A percentile compares a stretch with the other conserved stretches of the same genome.
phyloP scores from a whole-genome alignment of 2,329 filamentous ascomycete genomes.

The Leptographium flavum region DNA sequence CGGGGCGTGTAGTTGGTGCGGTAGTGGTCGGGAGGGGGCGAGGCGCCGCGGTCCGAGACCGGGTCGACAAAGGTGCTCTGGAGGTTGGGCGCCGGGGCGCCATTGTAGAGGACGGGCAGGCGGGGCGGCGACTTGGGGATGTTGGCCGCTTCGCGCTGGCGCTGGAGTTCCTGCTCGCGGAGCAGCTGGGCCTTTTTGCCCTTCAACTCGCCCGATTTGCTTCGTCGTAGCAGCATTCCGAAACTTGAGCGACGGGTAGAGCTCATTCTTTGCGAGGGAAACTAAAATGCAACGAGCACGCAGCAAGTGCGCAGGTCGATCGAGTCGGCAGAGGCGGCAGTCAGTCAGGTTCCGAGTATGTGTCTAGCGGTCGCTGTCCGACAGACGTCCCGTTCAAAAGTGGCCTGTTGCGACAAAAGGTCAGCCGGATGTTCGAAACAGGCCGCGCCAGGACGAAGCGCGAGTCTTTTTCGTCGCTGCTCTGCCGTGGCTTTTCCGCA shows the following conservation, averaged over 20 bases:
- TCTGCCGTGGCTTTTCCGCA: too few species aligned
- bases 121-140: conserved; percentile 33
- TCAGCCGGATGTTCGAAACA: neutral
- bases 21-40: conserved; percentile 6
- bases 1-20: conserved; percentile 20
- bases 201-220: conserved; percentile 52
- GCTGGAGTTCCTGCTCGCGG: conserved; percentile 35
- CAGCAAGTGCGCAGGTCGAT: conserved; percentile 1
- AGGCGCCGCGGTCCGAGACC: conserved; percentile 15
- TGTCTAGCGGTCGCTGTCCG: too few species aligned
- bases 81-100: conserved; percentile 29
- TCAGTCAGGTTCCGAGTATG: too few species aligned
- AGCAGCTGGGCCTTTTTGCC: conserved; percentile 46
- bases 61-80: conserved; percentile 39
- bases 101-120: conserved; percentile 37
- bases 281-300: neutral
- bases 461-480: too few species aligned
- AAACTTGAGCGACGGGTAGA: conserved; percentile 29
- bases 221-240: conserved; percentile 50
- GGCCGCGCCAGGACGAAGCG: too few species aligned
- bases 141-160: conserved; percentile 29
- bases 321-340: too few species aligned
- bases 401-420: too few species aligned
- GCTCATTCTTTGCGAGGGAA: conserved; percentile 18
- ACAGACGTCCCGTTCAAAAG: too few species aligned